Evolutionary conservation across 257 asterid genomes (phyloP), one percentile per base, ranked within the genome.

Genomic region (Primulina eburnea): DNA sequence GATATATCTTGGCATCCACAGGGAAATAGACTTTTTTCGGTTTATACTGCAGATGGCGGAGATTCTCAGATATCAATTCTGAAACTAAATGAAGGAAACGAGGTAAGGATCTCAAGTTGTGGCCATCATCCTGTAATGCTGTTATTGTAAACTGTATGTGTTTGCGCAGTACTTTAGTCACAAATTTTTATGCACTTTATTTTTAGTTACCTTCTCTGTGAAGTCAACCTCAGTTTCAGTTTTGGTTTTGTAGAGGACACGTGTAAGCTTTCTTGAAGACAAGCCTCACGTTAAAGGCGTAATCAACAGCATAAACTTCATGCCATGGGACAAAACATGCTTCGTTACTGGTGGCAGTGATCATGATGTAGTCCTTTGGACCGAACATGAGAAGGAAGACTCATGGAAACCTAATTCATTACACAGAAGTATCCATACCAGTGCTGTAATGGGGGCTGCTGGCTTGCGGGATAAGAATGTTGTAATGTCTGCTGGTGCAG

Each of bases 1-100:
- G 99, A 91, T 71, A 75, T 94, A 53, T 96, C 95, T 74, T 94
- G 99, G 99, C 96, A 94, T 86, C 97, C 99, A 9, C 76, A 76
- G 63, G 99, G 97, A 53, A 76, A 82, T 67, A 80, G 83, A 71
- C 73, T 94, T 17, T 82, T 91, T 77, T 84, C 92, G 16, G 99
- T 86, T 76, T 94, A 91, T 77, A 81, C 75, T 65, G 97, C 96
- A 26, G 97, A 91, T 82, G 80, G 73, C 73, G 95, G 86, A 58
- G 95, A 89, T 76, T 86, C 96, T 70, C 99, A 91, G 82, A 76
- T 94, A 71, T 89, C 97, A 60, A 67, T 89, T 61, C 35, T 84
- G 89, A 79, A 86, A 79, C 75, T 90, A 30, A 87, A 86, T 79
- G 84, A 83, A 71, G 76, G 84, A 73, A 86, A 85, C 70, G 83